Base-by-base conservation (phyloP, 2,329 filamentous ascomycete species). In the Aspergillus ibericus region DNA sequence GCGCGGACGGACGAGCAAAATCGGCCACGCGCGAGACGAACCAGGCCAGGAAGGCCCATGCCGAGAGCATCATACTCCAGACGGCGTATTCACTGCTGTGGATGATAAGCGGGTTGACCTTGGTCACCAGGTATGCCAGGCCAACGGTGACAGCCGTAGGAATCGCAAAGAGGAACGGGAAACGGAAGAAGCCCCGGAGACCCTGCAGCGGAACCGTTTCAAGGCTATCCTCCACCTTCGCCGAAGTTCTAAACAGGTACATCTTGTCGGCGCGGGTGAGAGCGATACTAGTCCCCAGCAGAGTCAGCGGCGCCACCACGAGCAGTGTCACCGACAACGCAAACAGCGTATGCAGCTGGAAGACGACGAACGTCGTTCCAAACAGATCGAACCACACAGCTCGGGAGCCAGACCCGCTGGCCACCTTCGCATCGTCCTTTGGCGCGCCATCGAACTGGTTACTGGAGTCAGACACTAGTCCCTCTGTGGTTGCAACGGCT, bases 351-450 rank as follows among this genome's bases (percentile, higher is more conserved):
- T 90, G 85, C 38, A 97, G 81, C 48, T 84, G 83, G 70, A 97
- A 90, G 2, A 96, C 82, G 15, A 89, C 90, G 73, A 97, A 92
- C 1, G 82, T 82, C 56, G 82, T 84, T 44, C 93, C 95, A 64
- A 96, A 93, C 7, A 98, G 77, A 70, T 98, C 95, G 70, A 98
- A 98, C 92, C 93, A 99, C 13, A 98, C 92, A 29, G 88, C 91
- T 59, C 85, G 81, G 15, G 83, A 86, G 5, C 87, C 86, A 35
- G 78, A 81, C 9, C 90, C 89, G 61, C 88, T 89, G 62, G 85
- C 81, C 1, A 89, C 84, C 66, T 87, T 87, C 55, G 83, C 84
- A 52, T 81, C 79, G 56, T 86, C 84, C 9, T 79, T 76, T 38
- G 83, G 75, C 15, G 80, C 76, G 5, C 88, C 85, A 52, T 84